These are phyloP conservation scores for Raffaelea ambrosiae DNA, from an alignment of 2,329 filamentous ascomycete genomes.

Conservation along the genomic window DNA sequence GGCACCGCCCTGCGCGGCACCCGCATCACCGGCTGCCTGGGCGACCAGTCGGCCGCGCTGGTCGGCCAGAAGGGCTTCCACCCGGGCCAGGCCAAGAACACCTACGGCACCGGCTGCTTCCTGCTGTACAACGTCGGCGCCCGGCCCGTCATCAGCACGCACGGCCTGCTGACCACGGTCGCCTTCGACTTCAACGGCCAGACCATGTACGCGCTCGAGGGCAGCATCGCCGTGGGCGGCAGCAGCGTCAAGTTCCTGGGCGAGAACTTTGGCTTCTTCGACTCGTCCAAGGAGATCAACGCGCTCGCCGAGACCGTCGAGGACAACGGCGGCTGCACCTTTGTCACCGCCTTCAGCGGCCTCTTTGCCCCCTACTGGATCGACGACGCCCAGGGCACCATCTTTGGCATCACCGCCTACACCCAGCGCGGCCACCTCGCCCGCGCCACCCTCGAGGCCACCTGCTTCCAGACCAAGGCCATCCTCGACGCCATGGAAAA, in stretches of 20 bases:
- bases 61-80: constrained; percentile 80
- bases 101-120: constrained; percentile 85
- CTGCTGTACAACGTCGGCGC: constrained; percentile 80
- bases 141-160: constrained; percentile 74
- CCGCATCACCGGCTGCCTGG: constrained; percentile 73
- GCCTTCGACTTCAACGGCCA: constrained; percentile 64
- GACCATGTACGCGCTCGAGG: constrained; percentile 72
- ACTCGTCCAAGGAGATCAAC: constrained; percentile 39
- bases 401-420: constrained; percentile 80
- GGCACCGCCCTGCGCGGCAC: constrained; percentile 59
- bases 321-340: constrained; percentile 76
- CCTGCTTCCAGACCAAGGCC: constrained; percentile 86
- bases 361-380: constrained; percentile 94
- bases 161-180: constrained; percentile 75
- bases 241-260: constrained; percentile 69
- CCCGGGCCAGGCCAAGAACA: constrained; percentile 80
- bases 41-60: constrained; percentile 78
- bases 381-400: constrained; percentile 81
- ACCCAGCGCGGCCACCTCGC: constrained; percentile 82
- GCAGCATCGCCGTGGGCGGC: constrained; percentile 77
- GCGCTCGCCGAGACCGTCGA: constrained; percentile 43
- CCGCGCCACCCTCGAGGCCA: constrained; percentile 81
- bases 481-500: constrained; percentile 87
- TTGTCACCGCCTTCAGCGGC: constrained; percentile 86
- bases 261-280: constrained; percentile 55